Base-by-base conservation (phyloP, 352 stramenopile species). In the Globisporangium nagaii region DNA sequence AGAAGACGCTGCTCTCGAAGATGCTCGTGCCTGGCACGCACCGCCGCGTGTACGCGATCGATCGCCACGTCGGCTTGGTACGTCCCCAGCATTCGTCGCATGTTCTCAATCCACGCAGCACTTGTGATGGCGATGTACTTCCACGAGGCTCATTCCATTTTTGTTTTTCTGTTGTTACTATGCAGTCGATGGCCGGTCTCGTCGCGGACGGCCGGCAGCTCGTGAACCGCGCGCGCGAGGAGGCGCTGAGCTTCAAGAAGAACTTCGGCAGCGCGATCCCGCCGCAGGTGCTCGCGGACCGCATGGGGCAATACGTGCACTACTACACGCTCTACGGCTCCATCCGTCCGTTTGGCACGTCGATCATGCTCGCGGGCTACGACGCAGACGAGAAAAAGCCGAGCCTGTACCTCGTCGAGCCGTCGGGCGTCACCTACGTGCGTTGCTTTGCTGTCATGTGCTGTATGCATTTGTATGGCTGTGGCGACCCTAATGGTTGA, bases 241-340 rank as follows among this genome's bases (percentile, higher is more conserved):
- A 99, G 68, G 89, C 92, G 20, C 71, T 87, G 28, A 90, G 81
- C 65, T 99, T 98, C 79, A 87, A 96, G 68, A 97, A 99, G 58
- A 98, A 95, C 66, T 99, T 98, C 65, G 96, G 96, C 43, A 88
- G 88, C 54, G 68, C 77, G 22, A 96, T 98, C 59, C 86, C 95
- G 27, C 93, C 96, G n/a, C 68, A 92, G 37, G 74, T 98, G 39
- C 71, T 99, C 28, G 88, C 92, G 11, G 88, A 98, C 48, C 94
- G 96, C 45, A 88, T 99, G 68, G 95, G 89, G 45, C 76, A 97
- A 66, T 99, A 97, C 70, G 91, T 99, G 55, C 96, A 99, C 80
- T 98, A 98, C 73, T 99, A 98, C 83, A 99, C 97, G 53, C 75
- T 98, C 25, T 97, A 99, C 71, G 96, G 96, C 51, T 96, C 91